A percentile compares a stretch with the other conserved stretches of the same genome.
phyloP scores from a whole-genome alignment of 768 basidiomycete genomes.

The Sporobolomyces phaffii region DNA sequence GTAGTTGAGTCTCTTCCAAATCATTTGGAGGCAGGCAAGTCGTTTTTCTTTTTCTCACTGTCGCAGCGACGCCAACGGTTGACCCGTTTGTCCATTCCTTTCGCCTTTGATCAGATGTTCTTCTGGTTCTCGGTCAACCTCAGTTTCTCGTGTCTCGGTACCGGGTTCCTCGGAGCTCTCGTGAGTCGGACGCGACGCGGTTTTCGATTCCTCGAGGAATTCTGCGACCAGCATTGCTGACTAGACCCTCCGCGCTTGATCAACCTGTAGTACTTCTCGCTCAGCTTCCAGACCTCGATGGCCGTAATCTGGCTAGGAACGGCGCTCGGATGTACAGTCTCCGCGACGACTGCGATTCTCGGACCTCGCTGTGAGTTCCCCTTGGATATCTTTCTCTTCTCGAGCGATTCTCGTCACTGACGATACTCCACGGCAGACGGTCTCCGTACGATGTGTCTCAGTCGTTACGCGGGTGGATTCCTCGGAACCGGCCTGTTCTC shows the following conservation, averaged over 20 bases:
- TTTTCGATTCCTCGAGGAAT: not conserved
- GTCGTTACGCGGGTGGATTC: conserved; percentile 5
- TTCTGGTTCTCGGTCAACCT: conserved; percentile 52
- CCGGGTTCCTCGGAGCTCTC: conserved; percentile 54
- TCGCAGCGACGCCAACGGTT: not conserved
- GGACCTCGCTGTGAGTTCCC: conserved; percentile 56
- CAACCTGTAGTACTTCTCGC: conserved; percentile 47
- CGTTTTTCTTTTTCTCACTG: not conserved
- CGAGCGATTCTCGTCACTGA: not conserved
- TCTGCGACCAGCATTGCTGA: too few species aligned
- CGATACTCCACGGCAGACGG: too few species aligned
- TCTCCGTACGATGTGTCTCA: not conserved
- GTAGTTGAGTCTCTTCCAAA: conserved; percentile 8
- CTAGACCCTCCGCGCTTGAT: too few species aligned
- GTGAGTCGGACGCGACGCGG: not conserved
- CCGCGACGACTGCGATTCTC: conserved; percentile 55
- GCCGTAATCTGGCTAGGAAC: conserved; percentile 53
- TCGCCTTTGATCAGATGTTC: conserved; percentile 24
- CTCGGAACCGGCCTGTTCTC: conserved; percentile 49
- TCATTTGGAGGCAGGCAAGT: conserved; percentile 30
- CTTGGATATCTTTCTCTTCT: not conserved
- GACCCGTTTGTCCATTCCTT: not conserved
- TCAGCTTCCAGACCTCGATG: conserved; percentile 53
- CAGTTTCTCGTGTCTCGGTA: conserved; percentile 53
- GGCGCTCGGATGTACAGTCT: conserved; percentile 49